Percentiles rank a stretch among this genome's conserved stretches.
Evolutionary conservation across 225 moss, liverwort and hornwort species (phyloP).

Genomic region (Anthoceros angustus): DNA sequence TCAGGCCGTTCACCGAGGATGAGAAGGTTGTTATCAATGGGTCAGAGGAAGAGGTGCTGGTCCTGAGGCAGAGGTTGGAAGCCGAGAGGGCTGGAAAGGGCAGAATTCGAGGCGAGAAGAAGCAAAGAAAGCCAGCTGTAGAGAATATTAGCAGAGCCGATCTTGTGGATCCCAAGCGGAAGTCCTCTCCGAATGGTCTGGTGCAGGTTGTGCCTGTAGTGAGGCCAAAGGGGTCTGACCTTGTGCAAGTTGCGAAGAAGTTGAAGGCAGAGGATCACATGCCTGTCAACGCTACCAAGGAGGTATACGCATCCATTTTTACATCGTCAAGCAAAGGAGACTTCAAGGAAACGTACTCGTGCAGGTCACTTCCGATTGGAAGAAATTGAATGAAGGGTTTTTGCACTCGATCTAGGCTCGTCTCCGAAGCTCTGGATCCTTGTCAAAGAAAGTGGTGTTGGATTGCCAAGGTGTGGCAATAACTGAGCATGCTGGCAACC

Average conservation of each 20-base stretch:
- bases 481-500: no score
- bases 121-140: constrained; percentile 34
- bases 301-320: constrained; percentile 84
- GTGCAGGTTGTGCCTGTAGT: constrained; percentile 18
- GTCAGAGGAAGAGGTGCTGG: constrained; percentile 60
- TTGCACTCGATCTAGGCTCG: background rate
- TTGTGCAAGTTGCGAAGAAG: constrained; percentile 55
- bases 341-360: constrained; percentile 86
- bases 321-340: constrained; percentile 80
- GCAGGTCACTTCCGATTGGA: constrained; percentile 88
- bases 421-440: no score
- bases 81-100: constrained; percentile 57
- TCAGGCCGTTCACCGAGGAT: constrained; percentile 39
- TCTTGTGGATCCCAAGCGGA: constrained; percentile 25
- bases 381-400: constrained; percentile 37
- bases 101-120: constrained; percentile 38
- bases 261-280: constrained; percentile 68
- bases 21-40: constrained; percentile 83
- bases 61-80: constrained; percentile 66
- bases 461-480: no score
- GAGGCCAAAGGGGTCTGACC: constrained; percentile 76
- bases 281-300: constrained; percentile 70
- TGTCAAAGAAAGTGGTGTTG: no score
- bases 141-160: background rate
- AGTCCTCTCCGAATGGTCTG: constrained; percentile 12